Conservation (phyloP, 306 rosid species). For the Arachis hypogaea region DNA sequence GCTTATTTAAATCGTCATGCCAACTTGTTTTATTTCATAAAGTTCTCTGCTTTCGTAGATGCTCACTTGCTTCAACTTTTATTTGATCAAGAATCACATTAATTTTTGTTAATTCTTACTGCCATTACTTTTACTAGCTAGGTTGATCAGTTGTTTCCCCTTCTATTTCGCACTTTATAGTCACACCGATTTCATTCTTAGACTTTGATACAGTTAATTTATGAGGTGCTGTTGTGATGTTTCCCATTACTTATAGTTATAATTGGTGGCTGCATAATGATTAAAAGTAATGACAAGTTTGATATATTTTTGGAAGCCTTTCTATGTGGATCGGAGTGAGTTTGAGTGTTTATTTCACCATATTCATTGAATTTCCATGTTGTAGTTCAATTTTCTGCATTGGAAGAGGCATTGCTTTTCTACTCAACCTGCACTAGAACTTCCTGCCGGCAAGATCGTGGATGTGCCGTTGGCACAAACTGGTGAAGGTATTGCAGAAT, state of each 20-base stretch:
- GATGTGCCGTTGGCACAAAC: slow-evolving; percentile 93
- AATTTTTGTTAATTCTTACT: neutral
- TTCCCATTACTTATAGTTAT: neutral
- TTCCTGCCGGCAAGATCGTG: slow-evolving; percentile 52
- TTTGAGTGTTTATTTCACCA: neutral
- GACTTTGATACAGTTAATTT: neutral
- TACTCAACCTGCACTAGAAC: slow-evolving; percentile 48
- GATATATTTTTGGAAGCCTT: too few species aligned
- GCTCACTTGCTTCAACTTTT: neutral
- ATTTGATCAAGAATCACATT: neutral
- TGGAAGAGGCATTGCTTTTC: slow-evolving; percentile 56
- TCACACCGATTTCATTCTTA: neutral
- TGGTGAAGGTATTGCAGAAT: slow-evolving; percentile 99
- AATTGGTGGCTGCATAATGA: too few species aligned
- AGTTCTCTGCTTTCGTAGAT: neutral
- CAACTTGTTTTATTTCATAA: neutral
- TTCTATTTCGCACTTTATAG: too few species aligned
- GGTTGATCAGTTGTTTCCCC: too few species aligned
- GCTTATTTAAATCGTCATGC: neutral
- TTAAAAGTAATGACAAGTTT: too few species aligned
- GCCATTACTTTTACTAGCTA: neutral
- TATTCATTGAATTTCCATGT: neutral
- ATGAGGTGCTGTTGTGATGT: neutral
- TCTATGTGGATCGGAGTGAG: neutral
- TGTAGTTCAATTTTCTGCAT: slow-evolving; percentile 45